Conservation (phyloP, 371 early-diverging fungal species). For the Paraphysoderma sedebokerense region DNA sequence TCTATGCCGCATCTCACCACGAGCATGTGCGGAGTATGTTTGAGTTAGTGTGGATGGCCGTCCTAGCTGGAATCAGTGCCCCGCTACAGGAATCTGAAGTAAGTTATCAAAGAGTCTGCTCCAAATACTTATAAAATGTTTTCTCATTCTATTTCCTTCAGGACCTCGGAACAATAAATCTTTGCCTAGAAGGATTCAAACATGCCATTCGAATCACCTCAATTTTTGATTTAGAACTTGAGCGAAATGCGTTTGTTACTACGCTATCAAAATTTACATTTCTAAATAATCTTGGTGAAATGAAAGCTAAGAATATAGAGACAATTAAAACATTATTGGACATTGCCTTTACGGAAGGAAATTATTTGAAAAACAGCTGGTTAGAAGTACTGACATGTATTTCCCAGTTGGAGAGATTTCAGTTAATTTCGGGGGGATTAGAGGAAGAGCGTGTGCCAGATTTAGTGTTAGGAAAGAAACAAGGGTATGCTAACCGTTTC, state of each 20-base stretch:
- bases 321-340: constrained; percentile 69
- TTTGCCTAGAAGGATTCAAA: constrained; percentile 64
- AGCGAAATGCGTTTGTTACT: constrained; percentile 74
- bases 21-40: constrained; percentile 89
- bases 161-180: constrained; percentile 39
- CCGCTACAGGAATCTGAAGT: constrained; percentile 72
- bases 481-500: no score
- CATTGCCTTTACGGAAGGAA: constrained; percentile 61
- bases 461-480: neutral
- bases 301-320: constrained; percentile 74
- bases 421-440: constrained; percentile 10
- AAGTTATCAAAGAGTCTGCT: no score
- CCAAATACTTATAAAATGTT: neutral
- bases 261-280: constrained; percentile 74
- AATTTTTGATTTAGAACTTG: constrained; percentile 70
- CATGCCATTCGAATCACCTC: constrained; percentile 59
- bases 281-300: constrained; percentile 56
- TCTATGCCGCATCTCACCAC: constrained; percentile 40
- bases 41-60: constrained; percentile 75
- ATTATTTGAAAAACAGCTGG: constrained; percentile 70
- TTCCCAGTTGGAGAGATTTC: constrained; percentile 54
- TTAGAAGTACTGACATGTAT: constrained; percentile 73
- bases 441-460: neutral
- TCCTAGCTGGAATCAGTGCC: constrained; percentile 64
- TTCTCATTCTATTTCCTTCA: no score